Percentiles rank a stretch among this genome's conserved stretches.
Evolutionary conservation across 148 eudicot species (phyloP).

Genomic region (Vaccinium darrowii): DNA sequence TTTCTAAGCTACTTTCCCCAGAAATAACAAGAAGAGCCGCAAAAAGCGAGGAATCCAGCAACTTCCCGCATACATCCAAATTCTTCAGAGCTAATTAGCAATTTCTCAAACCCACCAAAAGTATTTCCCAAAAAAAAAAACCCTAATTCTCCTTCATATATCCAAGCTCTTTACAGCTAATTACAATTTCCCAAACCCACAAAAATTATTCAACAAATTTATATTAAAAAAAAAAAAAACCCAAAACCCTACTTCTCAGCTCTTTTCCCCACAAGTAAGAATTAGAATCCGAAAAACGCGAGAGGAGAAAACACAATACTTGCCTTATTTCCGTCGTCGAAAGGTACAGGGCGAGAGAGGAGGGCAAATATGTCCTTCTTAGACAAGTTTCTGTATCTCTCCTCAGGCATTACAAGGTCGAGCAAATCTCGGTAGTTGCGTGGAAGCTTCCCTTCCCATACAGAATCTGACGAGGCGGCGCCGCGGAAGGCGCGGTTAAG

Average conservation of each 20-base stretch:
- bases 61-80: background rate
- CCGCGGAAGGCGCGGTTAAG: slow-evolving; percentile 90
- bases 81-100: background rate
- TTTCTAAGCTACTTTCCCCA: background rate
- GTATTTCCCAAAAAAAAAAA: background rate
- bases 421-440: slow-evolving; percentile 59
- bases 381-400: slow-evolving; percentile 29
- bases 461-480: slow-evolving; percentile 84
- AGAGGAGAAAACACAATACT: background rate
- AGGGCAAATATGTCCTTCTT: slow-evolving; percentile 78
- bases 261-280: background rate
- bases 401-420: slow-evolving; percentile 38
- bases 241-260: background rate
- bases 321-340: slow-evolving; percentile 71
- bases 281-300: background rate
- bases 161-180: background rate
- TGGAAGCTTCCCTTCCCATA: slow-evolving; percentile 82
- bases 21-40: background rate
- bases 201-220: background rate
- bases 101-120: background rate
- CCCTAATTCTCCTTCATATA: background rate
- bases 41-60: background rate
- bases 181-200: background rate
- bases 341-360: slow-evolving; percentile 52
- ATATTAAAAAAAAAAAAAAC: background rate